Base-by-base conservation (phyloP, 208 protist genomes). In the Lotmaria passim region DNA sequence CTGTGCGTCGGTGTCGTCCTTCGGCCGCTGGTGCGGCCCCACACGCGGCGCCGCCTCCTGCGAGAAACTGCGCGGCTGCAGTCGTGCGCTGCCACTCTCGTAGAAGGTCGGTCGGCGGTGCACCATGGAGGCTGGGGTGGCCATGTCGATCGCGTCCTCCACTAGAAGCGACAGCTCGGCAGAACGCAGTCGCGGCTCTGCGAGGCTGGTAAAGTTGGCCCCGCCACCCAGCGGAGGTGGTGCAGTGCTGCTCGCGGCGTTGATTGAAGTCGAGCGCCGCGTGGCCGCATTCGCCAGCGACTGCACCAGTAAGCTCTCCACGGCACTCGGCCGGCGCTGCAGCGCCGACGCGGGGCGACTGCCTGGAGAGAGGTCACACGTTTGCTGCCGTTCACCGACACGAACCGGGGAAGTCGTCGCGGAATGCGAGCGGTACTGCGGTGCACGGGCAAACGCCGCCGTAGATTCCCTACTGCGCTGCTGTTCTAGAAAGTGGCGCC, bases 301-400 rank as follows among this genome's bases (percentile, higher is more conserved):
- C 43, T 57, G 53, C 70, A 70, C 57, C 7, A 76, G 46, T 15
- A 28, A 44, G 0, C 24, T 28, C 47, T 76, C 70, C 31, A 76
- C 31, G 11, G 62, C 55, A 57, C 47, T 70, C 34, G 1, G 43
- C 12, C n/a, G 28, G 0, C 47, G 56, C 50, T 58, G 62, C 57
- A 53, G 15, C 17, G 33, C 15, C 0, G 48, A 28, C 15, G 24
- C 36, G 11, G 56, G 7, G n/a, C 36, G 39, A 17, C 7, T 48
- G 14, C 24, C 38, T 2, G 38, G 56, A 5, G 52, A 58, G 5
- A n/a, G 0, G 33, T 43, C 52, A 19, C 30, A 33, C 7, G 3
- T 7, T 17, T 23, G 51, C 10, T 3, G 44, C 1, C 2, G 23
- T 19, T 1, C 15, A n/a, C n/a, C 19, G 10, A 30, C 24, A 17